Evolutionary conservation across 2,329 filamentous ascomycete genomes (phyloP), one percentile per base, ranked within the genome.

Genomic region (Colletotrichum tamarilloi): DNA sequence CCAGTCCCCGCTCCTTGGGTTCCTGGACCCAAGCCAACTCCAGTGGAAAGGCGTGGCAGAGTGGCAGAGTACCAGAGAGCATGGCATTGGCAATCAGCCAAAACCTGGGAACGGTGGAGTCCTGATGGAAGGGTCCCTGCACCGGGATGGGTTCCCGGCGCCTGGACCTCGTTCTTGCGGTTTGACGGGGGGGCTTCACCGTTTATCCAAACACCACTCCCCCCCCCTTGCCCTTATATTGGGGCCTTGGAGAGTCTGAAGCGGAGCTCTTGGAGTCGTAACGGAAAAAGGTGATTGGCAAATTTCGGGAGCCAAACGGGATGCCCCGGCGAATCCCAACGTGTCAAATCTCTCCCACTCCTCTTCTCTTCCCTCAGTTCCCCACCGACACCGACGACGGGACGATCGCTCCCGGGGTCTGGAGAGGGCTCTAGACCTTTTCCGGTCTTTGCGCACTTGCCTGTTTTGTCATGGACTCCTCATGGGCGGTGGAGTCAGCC

Each of bases 341-440:
- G 58, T 72, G 65, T 72, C 59, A 72, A 69, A 59, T 38, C 52
- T 65, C 58, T 28, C 24, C 14, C 16, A 24, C 3, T 22, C 42
- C 28, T 52, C 28, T 19, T 5, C 35, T 42, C 19, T n/a, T n/a
- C 42, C 19, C 19, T 9, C 8, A 8, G 16, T 7, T 49, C 42
- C 42, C 42, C 42, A 49, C 42, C 42, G 42, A 53, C 26, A 26
- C 19, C 26, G 28, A 49, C 49, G 62, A 64, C 70, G 67, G 70
- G 42, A 73, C 70, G 70, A 73, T 73, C 70, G 70, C 49, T 69
- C 55, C 70, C 70, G 70, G 62, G 66, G 38, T 38, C n/a, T 16
- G 58, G 66, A 42, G 26, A 28, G 24, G n/a, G 57, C 49, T 68
- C 66, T 68, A 63, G 58, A 46, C 64, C 65, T 19, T 49, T 62